phyloP scores from a whole-genome alignment of 2,329 filamentous ascomycete genomes.

The Neodidymelliopsis sp. region DNA sequence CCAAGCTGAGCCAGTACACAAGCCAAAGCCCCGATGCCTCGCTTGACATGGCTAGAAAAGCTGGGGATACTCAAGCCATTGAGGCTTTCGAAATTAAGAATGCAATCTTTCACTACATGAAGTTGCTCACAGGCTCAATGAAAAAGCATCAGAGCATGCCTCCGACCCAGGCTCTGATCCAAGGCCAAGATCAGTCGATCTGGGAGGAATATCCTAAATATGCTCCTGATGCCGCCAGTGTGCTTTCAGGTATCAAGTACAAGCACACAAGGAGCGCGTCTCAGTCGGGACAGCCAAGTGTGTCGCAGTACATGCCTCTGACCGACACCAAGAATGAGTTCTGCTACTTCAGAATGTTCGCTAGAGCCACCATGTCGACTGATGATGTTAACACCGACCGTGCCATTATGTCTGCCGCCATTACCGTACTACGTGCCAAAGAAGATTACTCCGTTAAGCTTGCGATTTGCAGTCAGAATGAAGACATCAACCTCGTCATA shows the following conservation, averaged over 20 bases:
- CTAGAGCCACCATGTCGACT: constrained; percentile 77
- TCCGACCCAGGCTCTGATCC: constrained; percentile 68
- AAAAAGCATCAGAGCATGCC: constrained; percentile 82
- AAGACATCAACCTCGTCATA: constrained; percentile 76
- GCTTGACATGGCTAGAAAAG: constrained; percentile 50
- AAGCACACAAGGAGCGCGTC: constrained; percentile 39
- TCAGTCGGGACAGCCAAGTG: constrained; percentile 53
- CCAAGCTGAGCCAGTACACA: constrained; percentile 37
- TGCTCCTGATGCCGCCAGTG: constrained; percentile 73
- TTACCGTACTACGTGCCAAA: constrained; percentile 76
- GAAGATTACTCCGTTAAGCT: constrained; percentile 75
- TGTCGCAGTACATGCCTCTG: constrained; percentile 76
- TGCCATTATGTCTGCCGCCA: constrained; percentile 73
- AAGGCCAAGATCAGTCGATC: constrained; percentile 79
- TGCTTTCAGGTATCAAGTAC: constrained; percentile 59
- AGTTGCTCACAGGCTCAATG: constrained; percentile 82
- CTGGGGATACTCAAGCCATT: constrained; percentile 54
- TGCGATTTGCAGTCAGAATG: constrained; percentile 80
- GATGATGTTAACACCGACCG: constrained; percentile 70
- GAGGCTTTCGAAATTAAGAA: constrained; percentile 61
- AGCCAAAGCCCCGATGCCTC: constrained; percentile 33
- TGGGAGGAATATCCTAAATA: constrained; percentile 82
- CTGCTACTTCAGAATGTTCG: constrained; percentile 79
- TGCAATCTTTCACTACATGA: constrained; percentile 69
- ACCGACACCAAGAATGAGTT: constrained; percentile 78